Percentiles rank a stretch among this genome's conserved stretches.
These are phyloP conservation scores for Fusarium tricinctum DNA, from an alignment of 2,329 filamentous ascomycete species.

Conservation along the genomic window DNA sequence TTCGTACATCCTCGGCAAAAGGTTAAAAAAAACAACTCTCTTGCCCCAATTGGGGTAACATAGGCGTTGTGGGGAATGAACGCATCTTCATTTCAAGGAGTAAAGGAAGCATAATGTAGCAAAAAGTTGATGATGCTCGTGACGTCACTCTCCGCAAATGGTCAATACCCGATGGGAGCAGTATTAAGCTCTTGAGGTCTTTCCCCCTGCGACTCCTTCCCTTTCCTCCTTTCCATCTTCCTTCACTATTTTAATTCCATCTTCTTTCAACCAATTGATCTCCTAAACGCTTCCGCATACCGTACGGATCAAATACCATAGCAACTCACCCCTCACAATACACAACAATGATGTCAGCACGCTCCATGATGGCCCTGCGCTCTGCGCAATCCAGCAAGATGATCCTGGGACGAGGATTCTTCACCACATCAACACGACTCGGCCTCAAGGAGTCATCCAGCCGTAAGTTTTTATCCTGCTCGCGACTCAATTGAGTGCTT, in stretches of 20 bases:
- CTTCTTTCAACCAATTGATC: not conserved
- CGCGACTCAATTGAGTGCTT: not conserved
- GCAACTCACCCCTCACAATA: not conserved
- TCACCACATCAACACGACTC: conserved; percentile 48
- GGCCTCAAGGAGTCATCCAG: conserved; percentile 57
- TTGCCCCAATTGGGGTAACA: conserved; percentile 22
- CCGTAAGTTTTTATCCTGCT: conserved; percentile 48
- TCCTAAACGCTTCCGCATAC: not conserved
- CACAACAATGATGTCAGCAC: conserved; percentile 43
- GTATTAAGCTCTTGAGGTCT: conserved; percentile 39
- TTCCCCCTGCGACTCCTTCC: not conserved
- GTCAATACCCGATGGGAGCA: conserved; percentile 6
- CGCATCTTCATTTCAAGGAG: conserved; percentile 32
- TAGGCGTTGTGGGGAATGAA: conserved; percentile 28
- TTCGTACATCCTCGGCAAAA: conserved; percentile 27
- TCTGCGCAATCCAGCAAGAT: conserved; percentile 38
- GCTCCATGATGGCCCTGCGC: conserved; percentile 46
- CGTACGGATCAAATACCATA: not conserved
- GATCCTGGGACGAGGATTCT: conserved; percentile 46
- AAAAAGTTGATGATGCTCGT: conserved; percentile 39
- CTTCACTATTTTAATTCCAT: conserved; percentile 4
- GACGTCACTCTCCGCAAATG: conserved; percentile 42
- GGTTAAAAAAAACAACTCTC: conserved; percentile 2
- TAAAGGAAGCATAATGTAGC: conserved; percentile 5
- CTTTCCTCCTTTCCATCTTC: not conserved